Evolutionary conservation across 2,329 filamentous ascomycete species (phyloP), one percentile per base, ranked within the genome.

Genomic region (Cercospora nicotianae): DNA sequence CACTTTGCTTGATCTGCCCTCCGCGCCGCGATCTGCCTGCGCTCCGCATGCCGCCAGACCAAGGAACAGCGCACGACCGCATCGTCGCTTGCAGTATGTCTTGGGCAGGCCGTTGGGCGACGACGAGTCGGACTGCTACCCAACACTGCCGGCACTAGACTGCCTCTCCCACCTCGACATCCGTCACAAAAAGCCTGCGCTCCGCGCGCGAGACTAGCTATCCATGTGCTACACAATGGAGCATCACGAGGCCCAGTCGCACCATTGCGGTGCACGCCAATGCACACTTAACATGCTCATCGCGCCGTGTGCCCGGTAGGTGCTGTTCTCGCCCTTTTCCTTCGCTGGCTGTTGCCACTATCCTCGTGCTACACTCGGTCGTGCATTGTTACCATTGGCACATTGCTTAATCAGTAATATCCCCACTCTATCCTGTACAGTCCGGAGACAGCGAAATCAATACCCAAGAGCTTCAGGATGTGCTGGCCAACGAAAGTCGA

Each of bases 401-500:
- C 26, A 36, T n/a, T 59, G 55, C 55, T 10, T 31, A 16, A 59
- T 36, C 55, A 36, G 55, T 36, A 12, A 36, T 13, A 59, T 36
- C n/a, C 18, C 28, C 28, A 59, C n/a, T 18, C 28, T 13, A 18
- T 36, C 23, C 30, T 23, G 31, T 13, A 36, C 23, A 62, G 20
- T 12, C 31, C 20, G 26, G 16, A 51, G 26, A 57, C 51, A 42
- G 30, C 20, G 20, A 13, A 8, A 23, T 53, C 53, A 8, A 39
- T 9, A 13, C 1, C 23, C 5, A 23, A 48, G n/a, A 48, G 18
- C 23, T 18, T 18, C 33, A 12, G 28, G 13, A 65, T 65, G 64
- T 65, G 64, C 42, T 65, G 64, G 64, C 64, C 64, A 23, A 61
- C 57, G 30, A 26, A 55, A 18, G 64, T 62, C 59, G 67, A 68